Evolutionary conservation across 2,329 filamentous ascomycete species (phyloP), one percentile per base, ranked within the genome.

Genomic region (Anthostomella pinea): DNA sequence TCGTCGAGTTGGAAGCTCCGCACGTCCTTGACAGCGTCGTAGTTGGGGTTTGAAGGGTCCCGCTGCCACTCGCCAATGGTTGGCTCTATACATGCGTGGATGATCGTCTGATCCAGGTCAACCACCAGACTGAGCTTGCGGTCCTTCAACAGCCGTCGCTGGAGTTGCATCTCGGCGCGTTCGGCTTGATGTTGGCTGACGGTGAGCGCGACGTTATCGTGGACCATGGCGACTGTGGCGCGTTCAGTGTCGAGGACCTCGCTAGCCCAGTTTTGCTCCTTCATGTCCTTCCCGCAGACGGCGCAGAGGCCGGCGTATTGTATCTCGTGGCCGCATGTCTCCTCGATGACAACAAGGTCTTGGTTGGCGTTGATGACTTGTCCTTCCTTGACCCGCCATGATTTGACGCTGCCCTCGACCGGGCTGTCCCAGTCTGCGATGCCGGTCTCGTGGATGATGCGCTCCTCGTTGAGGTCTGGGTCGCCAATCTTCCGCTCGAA

Each of bases 81-180:
- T 6, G 90, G 91, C 52, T 98, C 93, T 55, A 97, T 94, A 45
- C 89, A 95, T 17, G 93, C 93, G 63, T 98, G 93, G 50, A 98
- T 98, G 55, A 98, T 93, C 39, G 93, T 98, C 69, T 97, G 91
- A 60, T 98, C 93, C 36, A 98, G 73, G 72, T 98, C 93, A 52
- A 98, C 93, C 17, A 98, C 93, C 28, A 98, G 74, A 29, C 87
- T 95, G 28, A 98, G 75, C 67, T 95, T 95, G 51, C 85, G 80
- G 44, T 85, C 79, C 41, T 81, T 75, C 27, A 98, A 70, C 26
- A 98, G 72, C 14, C 91, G 82, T 43, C 81, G 78, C 68, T 96
- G 95, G 10, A 88, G 77, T 52, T 95, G 85, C 58, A 90, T 82
- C 64, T 97, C 91, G 39, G 87, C 83, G 48, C 80, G 81, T 31